phyloP scores from a whole-genome alignment of 2,329 filamentous ascomycete species.

The Orbilia quercus region DNA sequence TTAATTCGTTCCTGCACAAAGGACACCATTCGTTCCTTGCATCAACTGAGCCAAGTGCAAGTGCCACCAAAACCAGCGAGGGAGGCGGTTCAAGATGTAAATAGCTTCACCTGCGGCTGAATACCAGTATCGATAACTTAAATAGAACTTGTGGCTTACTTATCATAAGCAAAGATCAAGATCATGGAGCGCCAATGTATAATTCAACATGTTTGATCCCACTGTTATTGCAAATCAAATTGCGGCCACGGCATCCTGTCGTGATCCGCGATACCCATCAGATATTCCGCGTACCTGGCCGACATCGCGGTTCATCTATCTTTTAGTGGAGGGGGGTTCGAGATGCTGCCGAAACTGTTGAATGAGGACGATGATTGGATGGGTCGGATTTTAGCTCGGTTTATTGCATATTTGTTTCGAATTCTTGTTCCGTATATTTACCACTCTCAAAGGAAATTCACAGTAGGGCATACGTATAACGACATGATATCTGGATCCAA shows the following conservation, averaged over 20 bases:
- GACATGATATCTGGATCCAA: background rate
- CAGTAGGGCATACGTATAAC: background rate
- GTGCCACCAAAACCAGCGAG: background rate
- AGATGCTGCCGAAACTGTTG: background rate
- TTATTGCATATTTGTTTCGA: background rate
- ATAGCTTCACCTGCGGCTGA: conserved; percentile 7
- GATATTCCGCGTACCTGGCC: background rate
- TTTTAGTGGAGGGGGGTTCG: background rate
- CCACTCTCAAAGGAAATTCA: background rate
- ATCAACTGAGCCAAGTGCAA: background rate
- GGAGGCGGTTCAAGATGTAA: background rate
- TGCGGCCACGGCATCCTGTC: background rate
- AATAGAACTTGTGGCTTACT: conserved; percentile 14
- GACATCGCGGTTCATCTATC: conserved; percentile 5
- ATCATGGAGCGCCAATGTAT: conserved; percentile 1
- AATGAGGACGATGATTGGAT: conserved; percentile 11
- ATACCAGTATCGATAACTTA: conserved; percentile 22
- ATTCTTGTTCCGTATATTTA: background rate
- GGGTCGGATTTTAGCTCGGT: background rate
- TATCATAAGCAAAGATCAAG: background rate
- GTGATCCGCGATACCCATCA: conserved; percentile 4
- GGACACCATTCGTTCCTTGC: conserved; percentile 21
- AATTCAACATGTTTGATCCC: background rate
- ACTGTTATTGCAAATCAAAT: conserved; percentile 3
- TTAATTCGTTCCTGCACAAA: background rate